Base-by-base conservation (phyloP, 2,329 filamentous ascomycete genomes). In the Phialemonium atrogriseum region DNA sequence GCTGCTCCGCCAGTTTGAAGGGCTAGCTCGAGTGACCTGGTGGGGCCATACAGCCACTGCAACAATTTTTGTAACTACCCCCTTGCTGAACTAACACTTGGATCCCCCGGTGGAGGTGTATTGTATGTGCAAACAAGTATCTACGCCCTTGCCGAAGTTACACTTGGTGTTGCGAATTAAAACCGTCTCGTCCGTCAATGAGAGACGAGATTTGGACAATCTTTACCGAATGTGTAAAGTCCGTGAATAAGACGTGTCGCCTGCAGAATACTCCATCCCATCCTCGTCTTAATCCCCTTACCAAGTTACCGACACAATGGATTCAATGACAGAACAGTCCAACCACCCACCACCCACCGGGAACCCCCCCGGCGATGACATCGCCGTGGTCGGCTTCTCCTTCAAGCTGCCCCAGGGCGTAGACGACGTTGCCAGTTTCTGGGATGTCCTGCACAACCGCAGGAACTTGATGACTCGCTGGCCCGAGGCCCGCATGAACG, bases 371-470 rank as follows among this genome's bases (percentile, higher is more conserved):
- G 15, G 25, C n/a, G 34, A 33, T 15, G 41, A 43, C 33, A 52
- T 56, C 29, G 59, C 58, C 13, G 39, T 62, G 9, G 42, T 62
- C 7, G 59, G 59, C 4, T 50, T 51, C 21, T 53, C 56, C 10
- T 55, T 56, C 28, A 58, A 54, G 33, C 47, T 62, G 2, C 59
- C 60, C 2, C 52, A 57, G 19, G 52, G 45, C 21, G 41, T 48
- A 5, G 40, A 52, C 0, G 46, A 58, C 20, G 50, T 48, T 7
- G 34, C 34, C 6, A 40, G 33, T 12, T 51, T 60, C n/a, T 59
- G 56, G 57, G 42, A 58, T 4, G 42, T 48, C 3, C 45, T 60
- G 6, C 23, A 52, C 19, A 39, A 41, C 13, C 35, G 43, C 13
- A 49, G 30, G 33, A 58, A 55, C 32, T 18, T 57, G 15, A 44